phyloP scores from a whole-genome alignment of 1,284 basidiomycete species.

The Schizophyllum commune region DNA sequence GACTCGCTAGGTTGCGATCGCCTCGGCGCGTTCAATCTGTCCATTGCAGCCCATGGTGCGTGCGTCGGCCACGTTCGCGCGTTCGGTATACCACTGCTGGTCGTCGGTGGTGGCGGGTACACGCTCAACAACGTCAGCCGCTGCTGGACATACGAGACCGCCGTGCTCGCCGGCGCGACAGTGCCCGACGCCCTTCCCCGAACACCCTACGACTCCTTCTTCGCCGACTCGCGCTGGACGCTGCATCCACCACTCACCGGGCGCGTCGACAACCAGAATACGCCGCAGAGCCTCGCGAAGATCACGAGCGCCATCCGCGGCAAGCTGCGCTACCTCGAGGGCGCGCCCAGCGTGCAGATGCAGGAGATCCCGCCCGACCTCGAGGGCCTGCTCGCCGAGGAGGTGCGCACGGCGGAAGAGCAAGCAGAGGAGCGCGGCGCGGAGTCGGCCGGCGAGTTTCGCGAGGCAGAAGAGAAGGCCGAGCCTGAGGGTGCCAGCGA shows the following conservation, averaged over 20 bases:
- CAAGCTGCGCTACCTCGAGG: slow-evolving; percentile 88
- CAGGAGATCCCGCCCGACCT: slow-evolving; percentile 94
- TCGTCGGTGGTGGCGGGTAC: slow-evolving; percentile 94
- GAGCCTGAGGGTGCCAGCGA: neutral
- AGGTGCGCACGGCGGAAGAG: slow-evolving; percentile 68
- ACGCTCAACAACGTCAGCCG: slow-evolving; percentile 93
- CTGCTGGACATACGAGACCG: slow-evolving; percentile 99
- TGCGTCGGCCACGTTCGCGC: slow-evolving; percentile 95
- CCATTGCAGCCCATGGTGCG: slow-evolving; percentile 98
- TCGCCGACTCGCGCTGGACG: slow-evolving; percentile 84
- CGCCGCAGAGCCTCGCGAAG: slow-evolving; percentile 73
- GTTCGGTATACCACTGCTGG: slow-evolving; percentile 84
- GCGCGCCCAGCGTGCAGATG: slow-evolving; percentile 94
- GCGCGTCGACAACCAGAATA: slow-evolving; percentile 91
- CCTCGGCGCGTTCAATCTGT: slow-evolving; percentile 95
- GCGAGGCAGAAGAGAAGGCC: slow-evolving; percentile 12
- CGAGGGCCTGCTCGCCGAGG: slow-evolving; percentile 70
- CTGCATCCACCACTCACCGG: slow-evolving; percentile 90
- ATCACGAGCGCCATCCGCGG: slow-evolving; percentile 85
- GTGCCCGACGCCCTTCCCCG: slow-evolving; percentile 83
- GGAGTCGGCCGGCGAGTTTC: slow-evolving; percentile 48
- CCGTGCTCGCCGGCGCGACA: slow-evolving; percentile 80
- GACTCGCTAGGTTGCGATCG: slow-evolving; percentile 94
- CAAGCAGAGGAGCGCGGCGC: slow-evolving; percentile 59
- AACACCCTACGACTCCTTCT: slow-evolving; percentile 92